Evolutionary conservation across 768 basidiomycete species (phyloP), one percentile per base, ranked within the genome.

Genomic region (Boletus speciosus): DNA sequence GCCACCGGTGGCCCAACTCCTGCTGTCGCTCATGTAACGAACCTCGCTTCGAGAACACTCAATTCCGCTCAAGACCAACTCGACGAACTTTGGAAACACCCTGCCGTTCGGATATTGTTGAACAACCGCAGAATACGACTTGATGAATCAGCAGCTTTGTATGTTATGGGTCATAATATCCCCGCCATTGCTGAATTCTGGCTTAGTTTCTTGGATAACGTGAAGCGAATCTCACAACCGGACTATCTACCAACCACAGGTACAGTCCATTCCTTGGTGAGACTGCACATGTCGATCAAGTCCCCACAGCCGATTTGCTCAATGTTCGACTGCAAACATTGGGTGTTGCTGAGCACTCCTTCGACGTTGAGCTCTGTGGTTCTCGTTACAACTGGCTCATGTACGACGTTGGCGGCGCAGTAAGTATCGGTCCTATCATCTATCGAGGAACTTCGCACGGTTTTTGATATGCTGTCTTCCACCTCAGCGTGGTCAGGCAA

Each of bases 381-480:
- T 76, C 74, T 52, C 76, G 76, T 40, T 88, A 86, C 64, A 80
- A 84, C 49, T 92, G 90, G 89, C 80, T 83, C 53, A 74, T 92
- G 51, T 93, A 86, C 66, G 90, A 93, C 66, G 90, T 93, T 36
- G 89, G 90, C 38, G 90, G 90, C 43, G 86, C 87, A 48, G 86
- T 90, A 65, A 66, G 86, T 77, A 43, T 43, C 46, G 16, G 25
- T 48, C 16, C 35, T 40, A 50, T 59, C 27, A 46, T 32, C 49
- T 54, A 43, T 27, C 36, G 14, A 19, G 25, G 36, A 25, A 19
- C 8, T 35, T 48, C 23, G 10, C 27, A 44, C 39, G 6, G 37
- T 31, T 59, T 41, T 53, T 49, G 27, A 52, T 37, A n/a, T 23
- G 29, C 48, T 59, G 25, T 54, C 49, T 54, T 47, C 50, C 37